A percentile compares a stretch with the other conserved stretches of the same genome.
phyloP scores from a whole-genome alignment of 164 flowering plant genomes.

The Stephania japonica region DNA sequence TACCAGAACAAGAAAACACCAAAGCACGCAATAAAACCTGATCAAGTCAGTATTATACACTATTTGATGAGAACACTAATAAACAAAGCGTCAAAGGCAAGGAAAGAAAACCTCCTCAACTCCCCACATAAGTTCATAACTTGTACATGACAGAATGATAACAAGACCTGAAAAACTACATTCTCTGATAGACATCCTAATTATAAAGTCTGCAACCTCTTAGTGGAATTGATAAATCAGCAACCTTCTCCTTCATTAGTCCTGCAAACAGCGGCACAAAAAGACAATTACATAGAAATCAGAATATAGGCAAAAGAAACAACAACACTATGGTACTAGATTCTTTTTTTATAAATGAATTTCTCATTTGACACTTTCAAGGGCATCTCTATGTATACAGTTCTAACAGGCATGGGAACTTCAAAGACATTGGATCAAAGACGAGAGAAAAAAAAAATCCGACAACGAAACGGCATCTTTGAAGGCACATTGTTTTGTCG shows the following conservation, averaged over 20 bases:
- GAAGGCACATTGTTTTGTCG: too few relatives aligned
- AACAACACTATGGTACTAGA: not conserved
- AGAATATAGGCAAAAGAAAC: not conserved
- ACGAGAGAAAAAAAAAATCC: not conserved
- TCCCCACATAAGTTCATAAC: too few relatives aligned
- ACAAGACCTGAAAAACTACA: not conserved
- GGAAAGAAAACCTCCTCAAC: too few relatives aligned
- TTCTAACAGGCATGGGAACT: not conserved
- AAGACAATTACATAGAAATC: not conserved
- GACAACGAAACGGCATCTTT: not conserved
- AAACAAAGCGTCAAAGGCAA: too few relatives aligned
- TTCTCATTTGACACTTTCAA: not conserved
- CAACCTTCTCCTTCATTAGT: not conserved
- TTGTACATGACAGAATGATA: not conserved
- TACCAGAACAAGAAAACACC: too few relatives aligned
- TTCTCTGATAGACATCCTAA: not conserved
- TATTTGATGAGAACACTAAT: too few relatives aligned
- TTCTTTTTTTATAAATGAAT: not conserved
- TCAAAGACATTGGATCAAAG: not conserved
- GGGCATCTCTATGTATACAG: not conserved
- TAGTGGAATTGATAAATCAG: not conserved
- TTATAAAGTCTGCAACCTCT: not conserved
- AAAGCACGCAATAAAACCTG: too few relatives aligned
- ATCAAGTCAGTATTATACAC: too few relatives aligned
- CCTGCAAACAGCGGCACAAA: not conserved